phyloP scores from a whole-genome alignment of 495 filamentous ascomycete species.

The Penicillium cataractarum region DNA sequence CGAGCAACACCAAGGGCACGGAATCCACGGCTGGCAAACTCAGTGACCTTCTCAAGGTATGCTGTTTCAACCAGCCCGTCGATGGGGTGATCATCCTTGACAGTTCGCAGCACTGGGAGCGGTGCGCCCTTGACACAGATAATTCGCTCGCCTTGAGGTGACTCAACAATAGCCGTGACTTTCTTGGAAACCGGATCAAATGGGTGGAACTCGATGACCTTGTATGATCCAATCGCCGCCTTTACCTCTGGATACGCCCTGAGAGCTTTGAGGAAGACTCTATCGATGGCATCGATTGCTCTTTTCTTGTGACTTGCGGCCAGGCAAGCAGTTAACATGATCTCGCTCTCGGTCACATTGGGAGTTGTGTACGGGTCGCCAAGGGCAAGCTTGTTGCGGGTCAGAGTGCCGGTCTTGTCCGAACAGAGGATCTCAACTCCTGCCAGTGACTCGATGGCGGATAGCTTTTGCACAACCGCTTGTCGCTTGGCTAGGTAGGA shows the following conservation, averaged over 20 bases:
- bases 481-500: slow-evolving; percentile 87
- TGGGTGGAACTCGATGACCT: slow-evolving; percentile 77
- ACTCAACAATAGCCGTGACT: slow-evolving; percentile 81
- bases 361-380: slow-evolving; percentile 80
- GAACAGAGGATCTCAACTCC: slow-evolving; percentile 95
- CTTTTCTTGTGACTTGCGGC: slow-evolving; percentile 93
- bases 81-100: slow-evolving; percentile 78
- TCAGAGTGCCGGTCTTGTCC: slow-evolving; percentile 87
- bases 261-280: slow-evolving; percentile 85
- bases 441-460: slow-evolving; percentile 90
- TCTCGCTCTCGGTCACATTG: slow-evolving; percentile 77
- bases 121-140: slow-evolving; percentile 92
- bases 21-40: slow-evolving; percentile 90
- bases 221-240: slow-evolving; percentile 72
- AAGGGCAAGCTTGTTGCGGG: slow-evolving; percentile 89
- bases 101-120: slow-evolving; percentile 78
- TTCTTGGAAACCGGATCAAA: slow-evolving; percentile 97
- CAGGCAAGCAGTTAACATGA: slow-evolving; percentile 90
- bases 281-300: slow-evolving; percentile 93
- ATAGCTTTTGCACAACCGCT: slow-evolving; percentile 92
- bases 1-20: slow-evolving; percentile 90
- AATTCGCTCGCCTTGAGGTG: slow-evolving; percentile 77
- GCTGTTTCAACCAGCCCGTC: slow-evolving; percentile 71
- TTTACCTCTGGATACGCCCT: slow-evolving; percentile 80
- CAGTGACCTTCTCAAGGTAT: slow-evolving; percentile 88